phyloP scores from a whole-genome alignment of 345 rosid species.

The Sisymbrium irio region DNA sequence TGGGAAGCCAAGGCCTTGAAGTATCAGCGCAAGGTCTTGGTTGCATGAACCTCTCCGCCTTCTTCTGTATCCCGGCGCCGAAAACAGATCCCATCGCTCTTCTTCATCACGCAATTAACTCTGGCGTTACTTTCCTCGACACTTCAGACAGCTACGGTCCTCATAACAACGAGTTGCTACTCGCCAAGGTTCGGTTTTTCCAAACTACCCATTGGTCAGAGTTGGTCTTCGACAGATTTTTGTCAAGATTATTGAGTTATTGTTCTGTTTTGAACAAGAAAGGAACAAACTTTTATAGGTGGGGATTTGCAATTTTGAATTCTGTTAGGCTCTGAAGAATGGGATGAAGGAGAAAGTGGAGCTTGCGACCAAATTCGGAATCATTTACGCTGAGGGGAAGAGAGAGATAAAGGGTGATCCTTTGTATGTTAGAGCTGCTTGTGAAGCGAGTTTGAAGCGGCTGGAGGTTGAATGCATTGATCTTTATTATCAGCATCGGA shows the following conservation, averaged over 20 bases:
- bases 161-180: slow-evolving; percentile 39
- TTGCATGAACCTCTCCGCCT: slow-evolving; percentile 39
- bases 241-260: too few relatives aligned
- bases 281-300: too few relatives aligned
- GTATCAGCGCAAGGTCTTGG: slow-evolving; percentile 48
- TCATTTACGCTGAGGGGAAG: slow-evolving; percentile 19
- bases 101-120: slow-evolving; percentile 34
- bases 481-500: slow-evolving; percentile 60
- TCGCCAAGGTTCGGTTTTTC: slow-evolving; percentile 16
- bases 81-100: slow-evolving; percentile 35
- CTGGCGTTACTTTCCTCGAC: slow-evolving; percentile 44
- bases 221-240: too few relatives aligned
- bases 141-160: slow-evolving; percentile 45
- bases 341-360: slow-evolving; percentile 44
- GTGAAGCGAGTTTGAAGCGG: slow-evolving; percentile 59
- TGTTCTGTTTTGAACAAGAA: too few relatives aligned
- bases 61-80: slow-evolving; percentile 35
- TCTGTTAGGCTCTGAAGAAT: slow-evolving; percentile 44
- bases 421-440: slow-evolving; percentile 47
- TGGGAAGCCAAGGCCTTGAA: slow-evolving; percentile 31
- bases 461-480: slow-evolving; percentile 49
- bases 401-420: slow-evolving; percentile 45
- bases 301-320: not conserved
- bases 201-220: too few relatives aligned
- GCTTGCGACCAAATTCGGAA: slow-evolving; percentile 54